Base-by-base conservation (phyloP, 2,329 filamentous ascomycete species). In the Microcyclospora pomicola region DNA sequence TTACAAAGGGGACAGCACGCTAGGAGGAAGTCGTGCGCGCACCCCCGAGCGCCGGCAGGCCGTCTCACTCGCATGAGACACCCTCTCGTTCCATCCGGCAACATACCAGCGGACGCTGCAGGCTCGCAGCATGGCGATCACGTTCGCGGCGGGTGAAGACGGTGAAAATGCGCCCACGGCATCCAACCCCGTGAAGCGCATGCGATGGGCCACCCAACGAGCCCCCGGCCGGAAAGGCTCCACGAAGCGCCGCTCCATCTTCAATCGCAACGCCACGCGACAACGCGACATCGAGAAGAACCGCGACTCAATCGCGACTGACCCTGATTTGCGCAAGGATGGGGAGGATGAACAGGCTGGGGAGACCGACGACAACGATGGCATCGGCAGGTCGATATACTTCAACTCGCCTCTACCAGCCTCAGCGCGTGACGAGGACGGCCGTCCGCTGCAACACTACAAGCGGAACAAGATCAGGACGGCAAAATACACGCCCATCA, bases 381-480 rank as follows among this genome's bases (percentile, higher is more conserved):
- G 53, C 45, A 60, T 55, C 33, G 65, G 60, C 40, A 65, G 82
- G 49, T 75, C 65, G 41, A 67, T 95, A 44, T 96, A 80, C 65
- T 91, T 96, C 69, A 95, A 95, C 60, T 62, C 80, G 24, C 79
- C 84, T 6, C 67, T 98, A 37, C 86, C 91, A 1, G 65, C 71
- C 32, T 72, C 79, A 15, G 73, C 82, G 46, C 69, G 80, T 51
- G 85, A 95, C 55, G 82, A 91, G 44, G 77, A 93, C 34, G 91
- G 87, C 28, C 71, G 75, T 42, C 82, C 86, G 2, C 59, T 67
- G 38, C 68, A 73, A 40, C 67, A 73, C 15, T 98, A 80, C 60
- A 72, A 82, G 35, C 73, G 88, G 49, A 98, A 98, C 69, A 98
- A 98, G 70, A 94, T 98, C 59, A 75, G 92, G 50, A 98, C 91